These are phyloP conservation scores for Barnettozyma sucrosica DNA, from an alignment of 805 yeast species.

Conservation along the genomic window DNA sequence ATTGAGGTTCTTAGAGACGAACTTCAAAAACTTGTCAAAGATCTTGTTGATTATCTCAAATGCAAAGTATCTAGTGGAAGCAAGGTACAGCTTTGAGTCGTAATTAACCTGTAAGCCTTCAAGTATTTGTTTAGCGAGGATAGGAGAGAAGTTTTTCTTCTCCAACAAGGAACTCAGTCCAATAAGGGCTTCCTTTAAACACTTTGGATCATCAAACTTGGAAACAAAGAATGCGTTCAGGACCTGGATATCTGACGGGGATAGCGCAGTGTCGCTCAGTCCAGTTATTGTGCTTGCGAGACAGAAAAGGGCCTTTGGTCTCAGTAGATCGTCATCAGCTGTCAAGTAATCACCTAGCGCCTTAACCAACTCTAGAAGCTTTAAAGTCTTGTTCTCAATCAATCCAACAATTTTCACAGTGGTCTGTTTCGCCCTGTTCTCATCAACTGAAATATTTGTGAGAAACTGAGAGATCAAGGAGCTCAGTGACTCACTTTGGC, in stretches of 20 bases:
- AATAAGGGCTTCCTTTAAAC: conserved; percentile 44
- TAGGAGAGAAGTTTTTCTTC: conserved; percentile 43
- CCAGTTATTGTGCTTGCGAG: conserved; percentile 33
- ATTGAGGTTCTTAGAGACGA: conserved; percentile 18
- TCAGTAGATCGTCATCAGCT: conserved; percentile 46
- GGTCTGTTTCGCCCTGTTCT: conserved; percentile 20
- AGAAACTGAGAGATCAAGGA: conserved; percentile 32
- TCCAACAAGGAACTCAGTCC: conserved; percentile 48
- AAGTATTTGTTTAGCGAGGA: conserved; percentile 34
- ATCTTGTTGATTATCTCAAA: conserved; percentile 44
- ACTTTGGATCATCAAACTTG: conserved; percentile 60
- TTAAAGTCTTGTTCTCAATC: conserved; percentile 16
- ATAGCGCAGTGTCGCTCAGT: conserved; percentile 27
- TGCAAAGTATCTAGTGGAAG: conserved; percentile 54
- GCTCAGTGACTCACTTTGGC: conserved; percentile 7
- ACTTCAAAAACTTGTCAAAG: conserved; percentile 26
- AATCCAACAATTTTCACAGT: not conserved
- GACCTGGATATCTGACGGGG: conserved; percentile 35
- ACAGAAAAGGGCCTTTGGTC: conserved; percentile 45
- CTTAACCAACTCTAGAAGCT: conserved; percentile 48
- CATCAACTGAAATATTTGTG: conserved; percentile 35
- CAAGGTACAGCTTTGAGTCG: conserved; percentile 52
- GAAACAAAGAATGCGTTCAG: conserved; percentile 49
- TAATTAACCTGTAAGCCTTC: conserved; percentile 36
- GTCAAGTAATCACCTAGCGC: conserved; percentile 58